These are phyloP conservation scores for Hypoxylon sp. DNA, from an alignment of 2,329 filamentous ascomycete species.

Conservation along the genomic window DNA sequence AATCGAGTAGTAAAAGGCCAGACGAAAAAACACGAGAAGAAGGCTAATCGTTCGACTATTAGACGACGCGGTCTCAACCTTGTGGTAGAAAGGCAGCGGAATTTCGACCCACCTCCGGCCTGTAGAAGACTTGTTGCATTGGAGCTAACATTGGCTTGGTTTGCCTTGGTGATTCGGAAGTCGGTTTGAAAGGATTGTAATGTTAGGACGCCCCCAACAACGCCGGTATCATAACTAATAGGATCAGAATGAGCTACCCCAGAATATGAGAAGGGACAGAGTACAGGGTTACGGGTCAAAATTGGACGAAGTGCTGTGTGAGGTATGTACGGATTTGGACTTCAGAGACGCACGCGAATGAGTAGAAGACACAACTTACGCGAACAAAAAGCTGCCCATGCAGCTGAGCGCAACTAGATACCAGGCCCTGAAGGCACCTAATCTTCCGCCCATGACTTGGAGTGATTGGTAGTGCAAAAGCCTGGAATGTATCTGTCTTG, in stretches of 20 bases:
- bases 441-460: constrained; percentile 36
- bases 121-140: constrained; percentile 60
- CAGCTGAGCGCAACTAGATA: constrained; percentile 59
- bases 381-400: constrained; percentile 57
- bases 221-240: constrained; percentile 60
- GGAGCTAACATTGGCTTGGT: constrained; percentile 55
- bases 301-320: background rate
- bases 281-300: background rate
- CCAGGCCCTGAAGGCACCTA: constrained; percentile 57
- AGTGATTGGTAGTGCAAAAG: background rate
- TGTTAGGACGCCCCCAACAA: constrained; percentile 60
- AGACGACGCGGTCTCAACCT: background rate
- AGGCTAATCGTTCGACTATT: constrained; percentile 50
- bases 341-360: background rate
- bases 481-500: background rate
- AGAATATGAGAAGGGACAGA: constrained; percentile 38
- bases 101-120: constrained; percentile 55
- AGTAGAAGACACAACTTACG: constrained; percentile 25
- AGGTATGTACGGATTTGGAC: background rate
- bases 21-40: constrained; percentile 61
- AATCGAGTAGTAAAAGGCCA: constrained; percentile 61
- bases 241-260: constrained; percentile 1
- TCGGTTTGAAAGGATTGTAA: constrained; percentile 58
- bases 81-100: background rate
- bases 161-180: constrained; percentile 54